Percentiles rank a stretch among this genome's conserved stretches.
Evolutionary conservation across 805 yeast species (phyloP).

Genomic region (Ogataea zsoltii): DNA sequence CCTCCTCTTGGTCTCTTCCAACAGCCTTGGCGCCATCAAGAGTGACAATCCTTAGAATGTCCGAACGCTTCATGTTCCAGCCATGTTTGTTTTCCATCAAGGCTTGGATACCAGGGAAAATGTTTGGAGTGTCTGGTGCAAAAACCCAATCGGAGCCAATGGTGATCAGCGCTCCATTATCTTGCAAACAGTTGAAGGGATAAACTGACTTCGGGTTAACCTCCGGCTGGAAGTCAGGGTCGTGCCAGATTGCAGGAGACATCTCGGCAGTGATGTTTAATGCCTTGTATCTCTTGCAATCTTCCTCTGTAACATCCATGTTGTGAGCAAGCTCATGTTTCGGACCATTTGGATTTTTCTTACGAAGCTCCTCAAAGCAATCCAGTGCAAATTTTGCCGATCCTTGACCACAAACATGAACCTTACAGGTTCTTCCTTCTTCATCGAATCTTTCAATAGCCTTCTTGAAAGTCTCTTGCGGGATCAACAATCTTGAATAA

Average conservation of each 20-base stretch:
- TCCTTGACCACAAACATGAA: slow-evolving; percentile 29
- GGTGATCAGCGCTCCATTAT: slow-evolving; percentile 27
- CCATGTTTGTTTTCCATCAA: slow-evolving; percentile 30
- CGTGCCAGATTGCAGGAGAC: slow-evolving; percentile 31
- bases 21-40: slow-evolving; percentile 28
- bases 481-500: slow-evolving; percentile 23
- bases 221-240: slow-evolving; percentile 30
- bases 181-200: slow-evolving; percentile 27
- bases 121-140: slow-evolving; percentile 31
- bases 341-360: slow-evolving; percentile 25
- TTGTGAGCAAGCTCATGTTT: slow-evolving; percentile 31
- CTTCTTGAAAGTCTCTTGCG: slow-evolving; percentile 29
- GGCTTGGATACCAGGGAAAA: slow-evolving; percentile 30
- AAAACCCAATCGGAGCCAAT: slow-evolving; percentile 33
- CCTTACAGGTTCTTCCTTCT: slow-evolving; percentile 29
- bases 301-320: slow-evolving; percentile 28
- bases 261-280: slow-evolving; percentile 31
- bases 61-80: slow-evolving; percentile 28
- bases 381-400: slow-evolving; percentile 28
- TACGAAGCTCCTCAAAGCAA: slow-evolving; percentile 28
- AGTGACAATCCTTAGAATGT: slow-evolving; percentile 25
- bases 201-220: slow-evolving; percentile 28
- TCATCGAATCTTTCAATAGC: slow-evolving; percentile 26
- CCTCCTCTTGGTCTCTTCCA: slow-evolving; percentile 24
- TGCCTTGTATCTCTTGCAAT: slow-evolving; percentile 24